phyloP scores from a whole-genome alignment of 1,139 yeast species.

The Candida sanyaensis region DNA sequence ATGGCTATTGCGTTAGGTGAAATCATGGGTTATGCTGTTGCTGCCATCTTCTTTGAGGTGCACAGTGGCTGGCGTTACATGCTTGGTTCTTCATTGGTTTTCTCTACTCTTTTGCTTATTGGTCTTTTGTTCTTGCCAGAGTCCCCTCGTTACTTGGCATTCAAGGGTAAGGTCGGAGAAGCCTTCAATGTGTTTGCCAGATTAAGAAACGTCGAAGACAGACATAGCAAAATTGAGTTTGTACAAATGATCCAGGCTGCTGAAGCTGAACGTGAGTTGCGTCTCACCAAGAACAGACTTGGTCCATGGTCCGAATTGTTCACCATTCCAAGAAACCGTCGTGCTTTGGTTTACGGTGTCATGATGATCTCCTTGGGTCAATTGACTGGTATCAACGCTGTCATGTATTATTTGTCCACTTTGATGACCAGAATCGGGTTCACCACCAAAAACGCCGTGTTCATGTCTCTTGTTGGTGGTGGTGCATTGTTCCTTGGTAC shows the following conservation, averaged over 20 bases:
- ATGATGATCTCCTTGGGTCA: constrained; percentile 61
- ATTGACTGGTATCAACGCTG: constrained; percentile 57
- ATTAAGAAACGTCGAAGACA: constrained; percentile 45
- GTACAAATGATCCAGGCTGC: constrained; percentile 44
- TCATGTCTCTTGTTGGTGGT: constrained; percentile 64
- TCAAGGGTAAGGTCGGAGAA: constrained; percentile 51
- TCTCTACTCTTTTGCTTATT: constrained; percentile 49
- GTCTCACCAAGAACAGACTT: constrained; percentile 23
- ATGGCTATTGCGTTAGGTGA: constrained; percentile 61
- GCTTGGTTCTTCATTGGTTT: constrained; percentile 59
- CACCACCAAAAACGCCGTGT: constrained; percentile 42
- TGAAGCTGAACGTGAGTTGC: constrained; percentile 26
- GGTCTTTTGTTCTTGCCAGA: constrained; percentile 53
- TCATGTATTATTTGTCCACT: constrained; percentile 57
- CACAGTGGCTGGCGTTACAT: constrained; percentile 61
- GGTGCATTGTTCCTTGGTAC: constrained; percentile 60
- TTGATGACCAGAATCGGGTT: constrained; percentile 52
- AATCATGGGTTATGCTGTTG: constrained; percentile 56
- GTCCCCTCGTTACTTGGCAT: constrained; percentile 55
- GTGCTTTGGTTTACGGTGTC: constrained; percentile 56
- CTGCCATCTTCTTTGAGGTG: constrained; percentile 56
- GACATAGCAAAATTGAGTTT: constrained; percentile 48
- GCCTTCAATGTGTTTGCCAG: constrained; percentile 57
- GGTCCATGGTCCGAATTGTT: constrained; percentile 50
- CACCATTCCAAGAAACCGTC: constrained; percentile 54